Conservation (phyloP, 306 rosid species). For the Cicer bijugum region DNA sequence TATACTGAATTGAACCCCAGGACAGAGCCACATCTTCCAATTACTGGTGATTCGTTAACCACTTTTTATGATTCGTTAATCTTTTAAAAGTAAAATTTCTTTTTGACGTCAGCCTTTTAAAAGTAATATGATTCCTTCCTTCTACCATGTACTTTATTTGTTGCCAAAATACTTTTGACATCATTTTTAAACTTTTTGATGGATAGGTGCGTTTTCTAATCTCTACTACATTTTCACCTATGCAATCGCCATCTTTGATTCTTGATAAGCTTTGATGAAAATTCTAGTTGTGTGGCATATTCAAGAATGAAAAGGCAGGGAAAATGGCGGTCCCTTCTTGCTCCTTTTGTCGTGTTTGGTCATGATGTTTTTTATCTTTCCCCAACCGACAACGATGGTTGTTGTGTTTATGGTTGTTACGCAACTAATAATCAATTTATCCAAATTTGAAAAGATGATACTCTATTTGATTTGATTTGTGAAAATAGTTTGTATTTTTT, state of each 20-base stretch:
- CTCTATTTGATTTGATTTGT: no score
- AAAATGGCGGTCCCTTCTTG: background rate
- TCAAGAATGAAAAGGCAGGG: background rate
- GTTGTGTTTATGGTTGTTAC: background rate
- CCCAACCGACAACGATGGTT: background rate
- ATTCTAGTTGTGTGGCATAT: background rate
- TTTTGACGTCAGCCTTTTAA: background rate
- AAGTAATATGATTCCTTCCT: background rate
- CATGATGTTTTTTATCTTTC: background rate
- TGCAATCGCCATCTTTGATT: background rate
- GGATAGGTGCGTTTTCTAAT: background rate
- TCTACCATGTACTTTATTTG: no score
- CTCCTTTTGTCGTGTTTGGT: background rate
- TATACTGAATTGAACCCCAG: background rate
- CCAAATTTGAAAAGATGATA: conserved; percentile 1
- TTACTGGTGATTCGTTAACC: background rate
- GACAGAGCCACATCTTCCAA: background rate
- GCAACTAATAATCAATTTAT: conserved; percentile 8
- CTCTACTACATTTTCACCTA: background rate
- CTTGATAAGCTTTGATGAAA: background rate
- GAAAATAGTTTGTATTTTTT: no score
- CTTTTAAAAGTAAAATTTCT: no score
- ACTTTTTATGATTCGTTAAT: background rate
- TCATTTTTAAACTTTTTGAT: background rate
- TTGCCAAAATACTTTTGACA: background rate